These are phyloP conservation scores for Testicularia cyperi DNA, from an alignment of 1,284 basidiomycete species.

Conservation along the genomic window DNA sequence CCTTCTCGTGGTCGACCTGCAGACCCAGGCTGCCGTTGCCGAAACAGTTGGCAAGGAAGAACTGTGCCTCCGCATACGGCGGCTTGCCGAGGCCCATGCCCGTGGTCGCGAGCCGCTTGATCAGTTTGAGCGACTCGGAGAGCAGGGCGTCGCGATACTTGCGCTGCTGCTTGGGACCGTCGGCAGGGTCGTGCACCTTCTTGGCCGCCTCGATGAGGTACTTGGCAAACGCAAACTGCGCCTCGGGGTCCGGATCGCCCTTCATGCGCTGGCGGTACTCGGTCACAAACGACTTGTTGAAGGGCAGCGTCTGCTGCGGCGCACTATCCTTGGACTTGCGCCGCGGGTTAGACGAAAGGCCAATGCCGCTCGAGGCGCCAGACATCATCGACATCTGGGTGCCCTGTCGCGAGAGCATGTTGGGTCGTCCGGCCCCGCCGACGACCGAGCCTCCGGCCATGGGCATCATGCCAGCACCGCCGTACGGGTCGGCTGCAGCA, in stretches of 20 bases:
- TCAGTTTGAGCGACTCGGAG: conserved; percentile 83
- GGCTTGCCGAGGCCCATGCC: conserved; percentile 64
- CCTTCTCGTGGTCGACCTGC: conserved; percentile 94
- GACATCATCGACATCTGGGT: conserved; percentile 39
- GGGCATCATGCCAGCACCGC: conserved; percentile 15
- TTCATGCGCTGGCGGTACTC: conserved; percentile 96
- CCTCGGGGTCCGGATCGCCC: conserved; percentile 94
- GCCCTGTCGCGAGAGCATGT: conserved; percentile 27
- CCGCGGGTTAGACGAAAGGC: conserved; percentile 20
- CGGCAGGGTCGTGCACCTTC: conserved; percentile 64
- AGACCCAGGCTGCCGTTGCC: conserved; percentile 92
- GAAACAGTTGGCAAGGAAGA: conserved; percentile 96
- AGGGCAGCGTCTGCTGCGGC: conserved; percentile 51
- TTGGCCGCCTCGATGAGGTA: conserved; percentile 99
- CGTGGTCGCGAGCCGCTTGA: conserved; percentile 86
- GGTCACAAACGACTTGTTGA: conserved; percentile 93
- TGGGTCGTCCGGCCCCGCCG: conserved; percentile 9
- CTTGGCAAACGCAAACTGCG: conserved; percentile 95
- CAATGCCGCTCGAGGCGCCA: conserved; percentile 8
- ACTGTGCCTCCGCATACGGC: conserved; percentile 95
- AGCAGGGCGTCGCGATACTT: conserved; percentile 89
- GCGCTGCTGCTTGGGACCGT: conserved; percentile 55
- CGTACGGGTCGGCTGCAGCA: conserved; percentile 18
- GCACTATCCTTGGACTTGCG: conserved; percentile 47
- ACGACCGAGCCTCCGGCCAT: conserved; percentile 16